Evolutionary conservation across 768 basidiomycete species (phyloP).

Genomic region (Macrolepiota albuminosa): DNA sequence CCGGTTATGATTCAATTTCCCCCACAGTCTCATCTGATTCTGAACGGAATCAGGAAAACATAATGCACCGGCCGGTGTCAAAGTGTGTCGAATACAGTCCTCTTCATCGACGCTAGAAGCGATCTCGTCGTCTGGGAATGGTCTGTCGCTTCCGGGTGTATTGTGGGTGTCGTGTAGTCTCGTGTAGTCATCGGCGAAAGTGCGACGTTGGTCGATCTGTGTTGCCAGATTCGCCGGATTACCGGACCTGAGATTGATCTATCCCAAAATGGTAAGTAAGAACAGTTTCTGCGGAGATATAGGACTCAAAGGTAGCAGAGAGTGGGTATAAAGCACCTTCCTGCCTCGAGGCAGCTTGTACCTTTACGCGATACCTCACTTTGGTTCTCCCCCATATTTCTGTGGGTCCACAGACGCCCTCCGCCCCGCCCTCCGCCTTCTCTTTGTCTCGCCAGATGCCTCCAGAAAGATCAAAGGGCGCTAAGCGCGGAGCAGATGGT

Average conservation of each 20-base stretch:
- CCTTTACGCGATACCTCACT: constrained; percentile 21
- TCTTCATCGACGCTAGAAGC: background rate
- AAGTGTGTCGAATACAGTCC: background rate
- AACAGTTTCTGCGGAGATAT: constrained; percentile 16
- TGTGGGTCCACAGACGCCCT: constrained; percentile 16
- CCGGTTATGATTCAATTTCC: background rate
- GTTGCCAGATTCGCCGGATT: constrained; percentile 13
- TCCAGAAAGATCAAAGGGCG: constrained; percentile 37
- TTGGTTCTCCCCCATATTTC: constrained; percentile 12
- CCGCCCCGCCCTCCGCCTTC: constrained; percentile 2
- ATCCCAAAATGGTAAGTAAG: constrained; percentile 15
- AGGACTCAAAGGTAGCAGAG: constrained; percentile 15
- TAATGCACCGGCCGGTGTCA: background rate
- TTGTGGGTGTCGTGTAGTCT: constrained; percentile 7
- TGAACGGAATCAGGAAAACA: background rate
- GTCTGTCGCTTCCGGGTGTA: background rate
- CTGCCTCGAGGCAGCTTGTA: constrained; percentile 19
- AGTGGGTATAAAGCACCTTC: constrained; percentile 18
- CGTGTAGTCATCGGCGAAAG: constrained; percentile 11
- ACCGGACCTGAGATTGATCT: constrained; percentile 19
- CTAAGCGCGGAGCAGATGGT: constrained; percentile 34
- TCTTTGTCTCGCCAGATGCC: constrained; percentile 34
- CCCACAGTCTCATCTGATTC: background rate
- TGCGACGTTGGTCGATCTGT: constrained; percentile 16
- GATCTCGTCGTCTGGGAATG: background rate